Conservation (phyloP, 2,329 filamentous ascomycete genomes). For the Calonectria honghensis region DNA sequence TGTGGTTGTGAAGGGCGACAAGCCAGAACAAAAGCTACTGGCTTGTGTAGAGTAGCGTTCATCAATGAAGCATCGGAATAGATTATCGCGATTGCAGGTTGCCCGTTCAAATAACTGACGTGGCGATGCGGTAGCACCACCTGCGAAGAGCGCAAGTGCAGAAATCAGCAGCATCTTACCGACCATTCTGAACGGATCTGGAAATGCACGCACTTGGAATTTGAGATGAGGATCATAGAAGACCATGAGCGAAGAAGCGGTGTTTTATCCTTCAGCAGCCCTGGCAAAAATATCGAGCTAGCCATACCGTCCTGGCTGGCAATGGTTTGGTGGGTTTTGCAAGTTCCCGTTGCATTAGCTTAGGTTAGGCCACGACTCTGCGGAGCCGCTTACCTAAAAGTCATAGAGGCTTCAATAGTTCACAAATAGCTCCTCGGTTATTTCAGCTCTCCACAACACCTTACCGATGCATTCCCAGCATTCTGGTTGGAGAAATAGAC, state of each 20-base stretch:
- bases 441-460: slow-evolving; percentile 29
- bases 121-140: slow-evolving; percentile 37
- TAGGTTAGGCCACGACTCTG: neutral
- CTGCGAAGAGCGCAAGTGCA: slow-evolving; percentile 29
- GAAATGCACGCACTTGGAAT: neutral
- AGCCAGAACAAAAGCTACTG: slow-evolving; percentile 46
- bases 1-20: slow-evolving; percentile 44
- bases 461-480: neutral
- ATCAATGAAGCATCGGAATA: slow-evolving; percentile 50
- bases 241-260: too few relatives aligned
- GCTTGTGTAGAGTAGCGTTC: slow-evolving; percentile 46
- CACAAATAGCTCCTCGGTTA: slow-evolving; percentile 24
- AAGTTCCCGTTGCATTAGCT: slow-evolving; percentile 10
- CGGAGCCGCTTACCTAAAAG: slow-evolving; percentile 28
- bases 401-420: slow-evolving; percentile 42
- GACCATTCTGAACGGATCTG: slow-evolving; percentile 12
- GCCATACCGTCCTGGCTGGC: too few relatives aligned
- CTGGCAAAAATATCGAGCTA: neutral
- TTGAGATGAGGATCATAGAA: neutral
- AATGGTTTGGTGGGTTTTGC: neutral
- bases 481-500: neutral
- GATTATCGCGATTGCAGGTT: slow-evolving; percentile 49
- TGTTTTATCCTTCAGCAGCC: neutral
- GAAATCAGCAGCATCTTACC: slow-evolving; percentile 31
- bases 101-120: slow-evolving; percentile 37